Evolutionary conservation across 164 flowering plant species (phyloP).

Genomic region (Protea cynaroides): DNA sequence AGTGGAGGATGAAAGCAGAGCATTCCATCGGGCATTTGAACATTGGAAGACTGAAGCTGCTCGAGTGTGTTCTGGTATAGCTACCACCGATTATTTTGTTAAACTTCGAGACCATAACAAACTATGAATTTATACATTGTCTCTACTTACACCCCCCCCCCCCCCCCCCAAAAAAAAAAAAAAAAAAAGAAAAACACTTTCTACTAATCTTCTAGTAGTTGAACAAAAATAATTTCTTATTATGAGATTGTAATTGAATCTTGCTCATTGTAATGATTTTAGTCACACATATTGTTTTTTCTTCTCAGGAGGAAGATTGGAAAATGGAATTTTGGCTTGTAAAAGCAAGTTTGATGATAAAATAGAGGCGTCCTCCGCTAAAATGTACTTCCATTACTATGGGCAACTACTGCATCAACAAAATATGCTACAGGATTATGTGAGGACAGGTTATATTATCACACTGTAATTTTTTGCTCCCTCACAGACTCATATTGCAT

Average conservation of each 20-base stretch:
- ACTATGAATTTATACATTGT: no score
- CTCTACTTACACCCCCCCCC: no score
- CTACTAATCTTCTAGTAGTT: neutral
- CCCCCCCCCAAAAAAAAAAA: no score
- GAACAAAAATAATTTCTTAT: neutral
- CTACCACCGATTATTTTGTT: neutral
- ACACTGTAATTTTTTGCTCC: constrained; percentile 12
- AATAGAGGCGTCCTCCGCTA: constrained; percentile 94
- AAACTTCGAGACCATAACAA: no score
- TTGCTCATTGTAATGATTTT: neutral
- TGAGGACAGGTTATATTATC: constrained; percentile 84
- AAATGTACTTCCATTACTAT: constrained; percentile 98
- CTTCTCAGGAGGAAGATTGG: constrained; percentile 38
- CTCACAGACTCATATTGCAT: constrained; percentile 2
- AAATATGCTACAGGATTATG: constrained; percentile 98
- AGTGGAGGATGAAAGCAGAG: constrained; percentile 65
- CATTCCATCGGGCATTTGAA: constrained; percentile 73
- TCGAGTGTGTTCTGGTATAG: constrained; percentile 37
- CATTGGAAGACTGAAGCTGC: constrained; percentile 53
- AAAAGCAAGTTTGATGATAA: constrained; percentile 90
- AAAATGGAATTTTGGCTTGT: constrained; percentile 54
- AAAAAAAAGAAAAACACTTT: no score
- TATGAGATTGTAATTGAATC: neutral
- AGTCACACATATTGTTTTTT: neutral
- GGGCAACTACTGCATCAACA: constrained; percentile 96